These are phyloP conservation scores for Albizia julibrissin DNA, from an alignment of 306 rosid species.

Conservation along the genomic window DNA sequence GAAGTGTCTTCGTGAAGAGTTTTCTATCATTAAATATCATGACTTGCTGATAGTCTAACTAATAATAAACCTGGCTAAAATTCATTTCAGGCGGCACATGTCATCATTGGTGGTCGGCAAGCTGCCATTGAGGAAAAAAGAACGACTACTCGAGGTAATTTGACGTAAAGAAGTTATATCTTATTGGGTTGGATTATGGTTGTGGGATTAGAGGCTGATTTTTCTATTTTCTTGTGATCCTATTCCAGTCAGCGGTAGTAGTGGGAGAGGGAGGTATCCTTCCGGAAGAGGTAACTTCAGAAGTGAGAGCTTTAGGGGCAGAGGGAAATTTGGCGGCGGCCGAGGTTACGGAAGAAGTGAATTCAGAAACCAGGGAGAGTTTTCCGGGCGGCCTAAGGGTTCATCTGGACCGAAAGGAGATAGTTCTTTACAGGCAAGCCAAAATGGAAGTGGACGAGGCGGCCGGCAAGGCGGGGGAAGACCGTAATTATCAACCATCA, in stretches of 20 bases:
- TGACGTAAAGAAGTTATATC: background rate
- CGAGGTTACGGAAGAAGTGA: slow-evolving; percentile 82
- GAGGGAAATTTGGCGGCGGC: slow-evolving; percentile 73
- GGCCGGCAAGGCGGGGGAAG: slow-evolving; percentile 50
- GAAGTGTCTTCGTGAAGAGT: slow-evolving; percentile 4
- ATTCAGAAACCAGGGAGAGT: slow-evolving; percentile 89
- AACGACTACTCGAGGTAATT: slow-evolving; percentile 89
- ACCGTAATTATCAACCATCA: slow-evolving; percentile 43
- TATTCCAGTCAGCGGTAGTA: slow-evolving; percentile 63
- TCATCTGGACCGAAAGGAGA: slow-evolving; percentile 56
- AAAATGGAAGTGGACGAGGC: slow-evolving; percentile 73
- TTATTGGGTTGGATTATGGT: background rate
- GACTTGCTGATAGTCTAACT: background rate
- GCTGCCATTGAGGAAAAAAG: slow-evolving; percentile 91
- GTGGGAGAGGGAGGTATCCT: slow-evolving; percentile 89
- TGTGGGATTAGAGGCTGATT: slow-evolving; percentile 27
- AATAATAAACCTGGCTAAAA: slow-evolving; percentile 25
- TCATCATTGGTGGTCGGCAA: slow-evolving; percentile 68
- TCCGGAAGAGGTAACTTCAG: slow-evolving; percentile 83
- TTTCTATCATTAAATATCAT: slow-evolving; percentile 4
- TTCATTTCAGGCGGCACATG: slow-evolving; percentile 72
- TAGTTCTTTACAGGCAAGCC: slow-evolving; percentile 68
- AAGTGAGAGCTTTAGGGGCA: slow-evolving; percentile 67
- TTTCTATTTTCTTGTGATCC: slow-evolving; percentile 2
- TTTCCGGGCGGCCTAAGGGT: slow-evolving; percentile 60